These are phyloP conservation scores for Leccinum obscurum DNA, from an alignment of 768 basidiomycete species.

Conservation along the genomic window DNA sequence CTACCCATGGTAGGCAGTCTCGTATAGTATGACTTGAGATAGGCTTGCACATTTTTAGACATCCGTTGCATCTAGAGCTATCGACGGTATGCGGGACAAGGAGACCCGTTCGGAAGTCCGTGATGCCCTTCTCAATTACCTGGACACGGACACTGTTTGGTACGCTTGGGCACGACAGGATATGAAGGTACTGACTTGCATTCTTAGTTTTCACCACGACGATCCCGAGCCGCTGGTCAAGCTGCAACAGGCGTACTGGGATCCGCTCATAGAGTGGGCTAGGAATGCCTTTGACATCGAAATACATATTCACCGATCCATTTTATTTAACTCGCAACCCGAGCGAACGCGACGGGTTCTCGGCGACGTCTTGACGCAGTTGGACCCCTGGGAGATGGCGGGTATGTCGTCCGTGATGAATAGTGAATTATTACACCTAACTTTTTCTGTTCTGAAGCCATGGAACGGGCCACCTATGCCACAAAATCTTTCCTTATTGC, in stretches of 20 bases:
- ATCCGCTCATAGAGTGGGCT: slow-evolving; percentile 83
- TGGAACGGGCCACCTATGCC: slow-evolving; percentile 87
- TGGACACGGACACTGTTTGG: slow-evolving; percentile 96
- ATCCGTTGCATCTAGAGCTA: slow-evolving; percentile 84
- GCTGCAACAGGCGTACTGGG: slow-evolving; percentile 85
- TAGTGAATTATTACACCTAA: not conserved
- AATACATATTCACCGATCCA: slow-evolving; percentile 66
- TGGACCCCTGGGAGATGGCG: slow-evolving; percentile 87
- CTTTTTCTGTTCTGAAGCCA: slow-evolving; percentile 48
- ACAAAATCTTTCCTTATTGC: slow-evolving; percentile 91
- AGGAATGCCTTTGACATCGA: slow-evolving; percentile 63
- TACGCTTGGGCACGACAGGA: slow-evolving; percentile 31
- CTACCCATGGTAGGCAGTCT: slow-evolving; percentile 73
- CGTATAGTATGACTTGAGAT: not conserved
- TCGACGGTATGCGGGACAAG: slow-evolving; percentile 71
- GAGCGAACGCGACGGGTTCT: slow-evolving; percentile 65
- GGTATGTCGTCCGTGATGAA: slow-evolving; percentile 48
- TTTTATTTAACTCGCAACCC: slow-evolving; percentile 71
- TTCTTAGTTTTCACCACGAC: slow-evolving; percentile 75
- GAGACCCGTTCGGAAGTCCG: slow-evolving; percentile 61
- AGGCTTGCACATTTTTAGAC: slow-evolving; percentile 54
- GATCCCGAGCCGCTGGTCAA: slow-evolving; percentile 71
- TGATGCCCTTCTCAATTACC: slow-evolving; percentile 71
- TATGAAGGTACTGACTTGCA: slow-evolving; percentile 1
- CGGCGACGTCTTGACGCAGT: slow-evolving; percentile 50